These are phyloP conservation scores for Dendrobium huoshanense DNA, from an alignment of 106 monocot species.

Conservation along the genomic window DNA sequence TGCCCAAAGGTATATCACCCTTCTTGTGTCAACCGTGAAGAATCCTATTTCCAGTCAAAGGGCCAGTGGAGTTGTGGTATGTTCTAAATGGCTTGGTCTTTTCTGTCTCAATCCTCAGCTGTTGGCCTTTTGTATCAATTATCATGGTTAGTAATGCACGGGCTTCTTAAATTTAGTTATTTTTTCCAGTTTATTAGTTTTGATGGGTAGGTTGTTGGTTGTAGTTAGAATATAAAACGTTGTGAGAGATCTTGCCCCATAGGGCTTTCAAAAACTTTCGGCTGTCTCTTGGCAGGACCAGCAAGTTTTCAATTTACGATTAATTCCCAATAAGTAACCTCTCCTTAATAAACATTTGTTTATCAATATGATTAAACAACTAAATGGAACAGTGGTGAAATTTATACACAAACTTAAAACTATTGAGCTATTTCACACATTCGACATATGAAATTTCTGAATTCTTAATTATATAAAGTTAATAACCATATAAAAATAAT, in stretches of 20 bases:
- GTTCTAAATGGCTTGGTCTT: conserved; percentile 3
- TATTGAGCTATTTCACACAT: background rate
- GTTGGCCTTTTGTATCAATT: background rate
- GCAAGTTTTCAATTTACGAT: background rate
- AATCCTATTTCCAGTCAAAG: conserved; percentile 75
- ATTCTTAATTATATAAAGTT: background rate
- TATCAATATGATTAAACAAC: background rate
- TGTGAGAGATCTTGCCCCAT: background rate
- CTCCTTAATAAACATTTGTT: background rate
- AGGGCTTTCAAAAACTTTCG: background rate
- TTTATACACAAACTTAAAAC: background rate
- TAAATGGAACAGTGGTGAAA: background rate
- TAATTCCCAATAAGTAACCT: background rate
- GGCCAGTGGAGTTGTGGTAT: conserved; percentile 89
- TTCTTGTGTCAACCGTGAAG: conserved; percentile 83
- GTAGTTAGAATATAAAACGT: background rate
- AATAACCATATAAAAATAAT: background rate
- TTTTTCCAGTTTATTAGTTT: background rate
- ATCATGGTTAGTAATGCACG: background rate
- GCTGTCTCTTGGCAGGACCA: background rate
- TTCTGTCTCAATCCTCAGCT: background rate
- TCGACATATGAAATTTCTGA: background rate
- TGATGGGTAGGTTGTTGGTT: background rate
- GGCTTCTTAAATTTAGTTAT: background rate
- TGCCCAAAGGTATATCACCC: conserved; percentile 94